phyloP scores from a whole-genome alignment of 345 rosid species.

The Murraya koenigii region DNA sequence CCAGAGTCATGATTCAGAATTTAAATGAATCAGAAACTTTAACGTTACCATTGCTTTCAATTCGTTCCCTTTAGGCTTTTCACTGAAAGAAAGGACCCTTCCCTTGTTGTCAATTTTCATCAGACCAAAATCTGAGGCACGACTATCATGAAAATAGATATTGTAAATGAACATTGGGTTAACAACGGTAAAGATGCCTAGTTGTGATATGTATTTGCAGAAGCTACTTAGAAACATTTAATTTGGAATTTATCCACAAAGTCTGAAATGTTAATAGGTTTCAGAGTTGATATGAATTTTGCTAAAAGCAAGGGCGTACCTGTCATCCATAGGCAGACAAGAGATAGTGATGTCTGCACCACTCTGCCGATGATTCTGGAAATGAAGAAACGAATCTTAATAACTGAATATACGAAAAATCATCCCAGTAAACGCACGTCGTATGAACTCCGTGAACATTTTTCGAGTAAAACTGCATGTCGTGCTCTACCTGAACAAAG shows the following conservation, averaged over 20 bases:
- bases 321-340: slow-evolving; percentile 72
- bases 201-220: not conserved
- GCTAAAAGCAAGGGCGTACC: slow-evolving; percentile 37
- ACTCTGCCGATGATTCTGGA: slow-evolving; percentile 84
- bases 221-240: not conserved
- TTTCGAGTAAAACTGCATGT: not conserved
- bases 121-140: slow-evolving; percentile 96
- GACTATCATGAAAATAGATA: slow-evolving; percentile 51
- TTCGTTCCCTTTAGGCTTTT: slow-evolving; percentile 81
- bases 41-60: slow-evolving; percentile 77
- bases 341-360: slow-evolving; percentile 94
- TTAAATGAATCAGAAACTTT: slow-evolving; percentile 1
- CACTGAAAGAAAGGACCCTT: slow-evolving; percentile 77
- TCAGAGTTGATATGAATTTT: not conserved
- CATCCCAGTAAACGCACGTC: not conserved
- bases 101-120: slow-evolving; percentile 95
- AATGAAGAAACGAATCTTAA: slow-evolving; percentile 9
- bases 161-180: not conserved
- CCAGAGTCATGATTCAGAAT: not conserved
- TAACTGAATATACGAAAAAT: slow-evolving; percentile 12
- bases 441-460: not conserved
- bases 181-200: not conserved
- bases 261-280: no score
- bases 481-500: slow-evolving; percentile 66
- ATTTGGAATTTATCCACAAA: not conserved